Evolutionary conservation across 495 filamentous ascomycete genomes (phyloP).

Genomic region (Parathielavia appendiculata): DNA sequence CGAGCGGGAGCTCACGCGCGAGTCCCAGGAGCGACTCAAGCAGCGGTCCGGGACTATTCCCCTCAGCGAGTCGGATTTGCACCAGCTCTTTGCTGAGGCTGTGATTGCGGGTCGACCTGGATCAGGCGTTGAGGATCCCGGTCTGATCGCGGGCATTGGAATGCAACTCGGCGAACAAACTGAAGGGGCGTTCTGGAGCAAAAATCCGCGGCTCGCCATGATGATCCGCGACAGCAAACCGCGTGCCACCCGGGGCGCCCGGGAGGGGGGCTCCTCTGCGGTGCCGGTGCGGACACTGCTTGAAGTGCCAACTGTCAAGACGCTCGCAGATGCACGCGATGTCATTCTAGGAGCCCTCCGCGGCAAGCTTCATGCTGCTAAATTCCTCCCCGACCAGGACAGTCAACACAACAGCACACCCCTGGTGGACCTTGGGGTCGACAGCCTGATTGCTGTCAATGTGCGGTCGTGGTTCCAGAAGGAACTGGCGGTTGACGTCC

Average conservation of each 20-base stretch:
- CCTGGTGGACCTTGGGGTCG: constrained; percentile 32
- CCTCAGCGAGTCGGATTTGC: neutral
- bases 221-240: too few species aligned
- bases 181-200: neutral
- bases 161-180: neutral
- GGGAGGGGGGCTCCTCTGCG: too few species aligned
- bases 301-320: too few species aligned
- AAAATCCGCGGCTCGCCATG: too few species aligned
- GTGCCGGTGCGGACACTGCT: too few species aligned
- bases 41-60: constrained; percentile 17
- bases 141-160: neutral
- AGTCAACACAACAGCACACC: neutral
- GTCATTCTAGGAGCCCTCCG: neutral
- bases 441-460: constrained; percentile 44
- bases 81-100: constrained; percentile 15
- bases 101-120: neutral
- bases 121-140: too few species aligned
- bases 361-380: neutral
- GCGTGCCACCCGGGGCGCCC: too few species aligned
- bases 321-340: too few species aligned
- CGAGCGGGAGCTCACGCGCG: too few species aligned
- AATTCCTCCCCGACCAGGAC: constrained; percentile 15
- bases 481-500: constrained; percentile 40
- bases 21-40: too few species aligned
- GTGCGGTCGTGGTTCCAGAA: constrained; percentile 43